phyloP scores from a whole-genome alignment of 495 filamentous ascomycete species.

The Podospora pseudocomata region DNA sequence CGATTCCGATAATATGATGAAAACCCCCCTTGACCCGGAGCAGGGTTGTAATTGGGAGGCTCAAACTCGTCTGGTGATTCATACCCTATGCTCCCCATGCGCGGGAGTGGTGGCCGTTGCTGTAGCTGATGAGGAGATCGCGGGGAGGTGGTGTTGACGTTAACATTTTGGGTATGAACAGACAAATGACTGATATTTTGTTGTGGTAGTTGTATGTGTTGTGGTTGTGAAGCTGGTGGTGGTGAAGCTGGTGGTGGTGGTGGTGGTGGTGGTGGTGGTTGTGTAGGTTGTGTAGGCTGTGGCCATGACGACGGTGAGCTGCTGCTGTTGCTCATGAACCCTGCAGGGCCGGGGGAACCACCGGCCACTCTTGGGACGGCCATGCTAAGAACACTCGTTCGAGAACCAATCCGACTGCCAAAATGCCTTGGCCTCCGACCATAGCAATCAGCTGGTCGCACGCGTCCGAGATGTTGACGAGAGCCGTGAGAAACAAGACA shows the following conservation, averaged over 20 bases:
- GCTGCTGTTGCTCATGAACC: not conserved
- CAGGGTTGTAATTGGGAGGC: not conserved
- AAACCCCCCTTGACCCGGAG: not conserved
- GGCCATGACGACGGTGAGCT: not conserved
- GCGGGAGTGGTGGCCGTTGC: not conserved
- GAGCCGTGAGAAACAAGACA: conserved; percentile 19
- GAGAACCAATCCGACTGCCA: conserved; percentile 14
- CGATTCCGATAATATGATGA: not conserved
- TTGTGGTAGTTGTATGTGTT: not conserved
- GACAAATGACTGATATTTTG: not conserved
- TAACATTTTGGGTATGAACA: not conserved
- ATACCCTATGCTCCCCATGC: not conserved
- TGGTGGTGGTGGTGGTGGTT: not conserved
- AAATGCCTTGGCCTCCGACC: conserved; percentile 10
- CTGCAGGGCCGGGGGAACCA: not conserved
- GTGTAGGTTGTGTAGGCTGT: not conserved
- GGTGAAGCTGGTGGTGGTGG: not conserved
- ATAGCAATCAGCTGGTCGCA: conserved; percentile 13
- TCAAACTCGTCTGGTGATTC: not conserved
- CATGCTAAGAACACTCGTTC: conserved; percentile 18
- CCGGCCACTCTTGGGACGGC: not conserved
- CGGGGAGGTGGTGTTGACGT: not conserved
- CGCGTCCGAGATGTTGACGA: conserved; percentile 19
- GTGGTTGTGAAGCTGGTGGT: not conserved
- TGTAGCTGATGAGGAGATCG: not conserved